A percentile compares a stretch with the other conserved stretches of the same genome.
Conservation (phyloP, 1,284 basidiomycete genomes). For the Austropuccinia psidii region DNA sequence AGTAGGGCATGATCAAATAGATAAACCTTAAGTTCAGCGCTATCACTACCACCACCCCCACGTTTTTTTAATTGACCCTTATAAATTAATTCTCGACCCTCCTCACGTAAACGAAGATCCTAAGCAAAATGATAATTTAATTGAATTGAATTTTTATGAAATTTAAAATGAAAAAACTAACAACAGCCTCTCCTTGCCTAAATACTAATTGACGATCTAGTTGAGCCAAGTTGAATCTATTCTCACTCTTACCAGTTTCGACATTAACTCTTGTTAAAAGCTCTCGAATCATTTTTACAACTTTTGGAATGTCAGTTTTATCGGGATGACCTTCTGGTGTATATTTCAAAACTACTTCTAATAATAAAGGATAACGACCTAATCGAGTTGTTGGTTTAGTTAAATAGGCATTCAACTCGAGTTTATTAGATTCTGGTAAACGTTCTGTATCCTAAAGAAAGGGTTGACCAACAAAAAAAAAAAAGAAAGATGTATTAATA, state of each 20-base stretch:
- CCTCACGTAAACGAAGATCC: constrained; percentile 78
- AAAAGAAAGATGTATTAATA: background rate
- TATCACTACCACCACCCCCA: constrained; percentile 67
- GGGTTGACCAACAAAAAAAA: background rate
- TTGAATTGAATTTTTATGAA: background rate
- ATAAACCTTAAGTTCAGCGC: constrained; percentile 83
- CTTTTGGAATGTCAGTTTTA: constrained; percentile 69
- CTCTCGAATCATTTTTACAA: constrained; percentile 67
- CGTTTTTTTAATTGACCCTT: constrained; percentile 90
- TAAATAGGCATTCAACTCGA: constrained; percentile 95
- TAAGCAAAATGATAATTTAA: constrained; percentile 45
- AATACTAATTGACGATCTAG: constrained; percentile 80
- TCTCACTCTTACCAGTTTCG: constrained; percentile 85
- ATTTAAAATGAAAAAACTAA: background rate
- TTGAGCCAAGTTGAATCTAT: constrained; percentile 83
- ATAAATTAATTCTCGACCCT: constrained; percentile 82
- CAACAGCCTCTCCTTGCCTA: constrained; percentile 61
- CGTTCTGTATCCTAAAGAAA: constrained; percentile 70
- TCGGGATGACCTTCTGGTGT: constrained; percentile 87
- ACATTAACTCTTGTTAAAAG: constrained; percentile 83
- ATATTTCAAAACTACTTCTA: constrained; percentile 87
- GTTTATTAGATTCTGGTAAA: constrained; percentile 85
- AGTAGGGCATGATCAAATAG: constrained; percentile 94
- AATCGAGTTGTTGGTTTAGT: constrained; percentile 97
- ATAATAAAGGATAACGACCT: constrained; percentile 84